Evolutionary conservation across 1,284 basidiomycete genomes (phyloP).

Genomic region (Irpex sp.): DNA sequence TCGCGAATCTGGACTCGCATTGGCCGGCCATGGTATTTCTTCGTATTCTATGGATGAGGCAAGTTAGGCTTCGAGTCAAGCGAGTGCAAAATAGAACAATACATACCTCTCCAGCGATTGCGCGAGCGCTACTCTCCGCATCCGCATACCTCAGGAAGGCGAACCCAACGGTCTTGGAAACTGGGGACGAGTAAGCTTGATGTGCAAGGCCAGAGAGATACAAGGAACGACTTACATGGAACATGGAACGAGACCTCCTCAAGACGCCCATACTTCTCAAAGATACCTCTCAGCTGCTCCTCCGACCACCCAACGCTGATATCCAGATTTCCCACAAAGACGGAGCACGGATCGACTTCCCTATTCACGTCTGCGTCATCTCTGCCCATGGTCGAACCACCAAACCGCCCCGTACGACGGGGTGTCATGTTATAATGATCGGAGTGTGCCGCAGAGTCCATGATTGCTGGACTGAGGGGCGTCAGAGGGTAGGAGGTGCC

Average conservation of each 20-base stretch:
- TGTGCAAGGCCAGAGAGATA: conserved; percentile 29
- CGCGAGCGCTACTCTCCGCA: conserved; percentile 53
- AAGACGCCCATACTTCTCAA: conserved; percentile 60
- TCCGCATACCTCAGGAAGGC: conserved; percentile 72
- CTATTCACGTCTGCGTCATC: conserved; percentile 22
- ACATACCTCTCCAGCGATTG: conserved; percentile 53
- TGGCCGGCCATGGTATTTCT: conserved; percentile 57
- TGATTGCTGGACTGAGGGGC: conserved; percentile 13
- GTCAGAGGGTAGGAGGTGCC: conserved; percentile 27
- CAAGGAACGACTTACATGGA: conserved; percentile 43
- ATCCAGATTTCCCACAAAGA: conserved; percentile 75
- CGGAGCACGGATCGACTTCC: conserved; percentile 57
- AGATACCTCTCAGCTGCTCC: conserved; percentile 50
- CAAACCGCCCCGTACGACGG: neutral
- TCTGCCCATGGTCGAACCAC: neutral
- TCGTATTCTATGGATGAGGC: too few species aligned
- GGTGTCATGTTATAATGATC: neutral
- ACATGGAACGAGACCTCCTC: conserved; percentile 59
- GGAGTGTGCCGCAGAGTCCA: neutral
- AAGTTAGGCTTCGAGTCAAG: too few species aligned
- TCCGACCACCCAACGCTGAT: conserved; percentile 69
- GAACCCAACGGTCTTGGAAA: conserved; percentile 61
- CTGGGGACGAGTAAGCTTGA: conserved; percentile 28
- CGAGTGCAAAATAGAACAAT: too few species aligned
- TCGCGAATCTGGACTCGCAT: conserved; percentile 62